These are phyloP conservation scores for Stipa capillata DNA, from an alignment of 176 grass and related monocot genomes.

Conservation along the genomic window DNA sequence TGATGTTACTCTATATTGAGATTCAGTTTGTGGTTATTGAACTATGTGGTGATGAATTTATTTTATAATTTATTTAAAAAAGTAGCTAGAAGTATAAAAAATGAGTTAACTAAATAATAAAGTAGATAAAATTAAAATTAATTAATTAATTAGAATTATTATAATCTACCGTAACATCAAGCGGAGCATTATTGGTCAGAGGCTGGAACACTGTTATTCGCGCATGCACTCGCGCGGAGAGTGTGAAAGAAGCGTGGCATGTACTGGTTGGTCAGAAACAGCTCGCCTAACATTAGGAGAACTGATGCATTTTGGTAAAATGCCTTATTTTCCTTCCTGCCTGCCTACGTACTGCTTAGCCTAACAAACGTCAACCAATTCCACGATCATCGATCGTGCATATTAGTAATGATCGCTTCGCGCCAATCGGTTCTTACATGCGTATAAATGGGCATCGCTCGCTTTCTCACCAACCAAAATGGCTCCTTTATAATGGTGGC, in stretches of 20 bases:
- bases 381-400: background rate
- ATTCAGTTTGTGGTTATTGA: no score
- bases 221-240: background rate
- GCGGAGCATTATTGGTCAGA: no score
- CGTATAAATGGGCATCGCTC: background rate
- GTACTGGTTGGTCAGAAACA: background rate
- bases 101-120: no score
- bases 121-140: no score
- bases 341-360: conserved; percentile 13
- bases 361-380: background rate
- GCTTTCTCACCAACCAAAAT: conserved; percentile 6
- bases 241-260: background rate
- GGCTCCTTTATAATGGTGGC: background rate
- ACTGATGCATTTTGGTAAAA: background rate
- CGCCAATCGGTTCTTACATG: background rate
- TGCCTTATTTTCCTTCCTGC: background rate
- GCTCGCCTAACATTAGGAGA: background rate
- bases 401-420: background rate
- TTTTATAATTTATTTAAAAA: no score
- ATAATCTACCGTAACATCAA: no score
- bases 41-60: no score
- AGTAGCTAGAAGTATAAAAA: no score
- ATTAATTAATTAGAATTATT: no score
- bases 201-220: background rate
- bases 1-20: no score